Percentiles rank a stretch among this genome's conserved stretches.
phyloP scores from a whole-genome alignment of 2,329 filamentous ascomycete genomes.

The Colletotrichum lupini region DNA sequence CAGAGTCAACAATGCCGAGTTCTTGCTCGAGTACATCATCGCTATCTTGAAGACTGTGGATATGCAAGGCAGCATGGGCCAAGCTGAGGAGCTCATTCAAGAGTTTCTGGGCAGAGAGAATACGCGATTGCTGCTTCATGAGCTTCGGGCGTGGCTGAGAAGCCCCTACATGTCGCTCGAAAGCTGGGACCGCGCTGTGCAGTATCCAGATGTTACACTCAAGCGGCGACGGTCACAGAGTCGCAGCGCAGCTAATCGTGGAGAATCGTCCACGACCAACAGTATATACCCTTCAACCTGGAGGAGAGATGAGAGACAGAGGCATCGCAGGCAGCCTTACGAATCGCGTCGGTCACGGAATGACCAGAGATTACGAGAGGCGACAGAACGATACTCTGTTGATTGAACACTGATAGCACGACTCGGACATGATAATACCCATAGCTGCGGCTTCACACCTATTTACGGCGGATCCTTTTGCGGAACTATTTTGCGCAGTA shows the following conservation, averaged over 20 bases:
- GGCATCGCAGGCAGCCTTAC: slow-evolving; percentile 12
- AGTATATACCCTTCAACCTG: slow-evolving; percentile 34
- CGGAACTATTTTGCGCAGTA: background rate
- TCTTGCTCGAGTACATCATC: slow-evolving; percentile 86
- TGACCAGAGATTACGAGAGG: slow-evolving; percentile 22
- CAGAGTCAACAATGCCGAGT: slow-evolving; percentile 79
- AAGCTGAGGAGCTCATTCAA: slow-evolving; percentile 81
- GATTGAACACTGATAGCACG: background rate
- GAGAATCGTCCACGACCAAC: background rate
- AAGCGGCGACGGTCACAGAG: slow-evolving; percentile 33
- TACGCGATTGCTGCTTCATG: slow-evolving; percentile 83
- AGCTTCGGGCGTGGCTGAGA: slow-evolving; percentile 83
- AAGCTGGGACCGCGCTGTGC: slow-evolving; percentile 84
- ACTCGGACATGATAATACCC: slow-evolving; percentile 12
- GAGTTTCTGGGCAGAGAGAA: slow-evolving; percentile 83
- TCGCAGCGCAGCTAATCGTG: slow-evolving; percentile 5
- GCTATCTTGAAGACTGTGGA: slow-evolving; percentile 87
- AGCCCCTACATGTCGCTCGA: slow-evolving; percentile 79
- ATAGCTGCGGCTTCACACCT: background rate
- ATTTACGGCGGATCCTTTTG: background rate
- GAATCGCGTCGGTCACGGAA: slow-evolving; percentile 25
- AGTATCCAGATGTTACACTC: slow-evolving; percentile 62
- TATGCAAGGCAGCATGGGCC: slow-evolving; percentile 80
- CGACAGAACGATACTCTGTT: slow-evolving; percentile 26
- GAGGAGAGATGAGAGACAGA: slow-evolving; percentile 33